Evolutionary conservation across 73 alveolate genomes (phyloP), one percentile per base, ranked within the genome.

Genomic region (Blepharisma stoltei): DNA sequence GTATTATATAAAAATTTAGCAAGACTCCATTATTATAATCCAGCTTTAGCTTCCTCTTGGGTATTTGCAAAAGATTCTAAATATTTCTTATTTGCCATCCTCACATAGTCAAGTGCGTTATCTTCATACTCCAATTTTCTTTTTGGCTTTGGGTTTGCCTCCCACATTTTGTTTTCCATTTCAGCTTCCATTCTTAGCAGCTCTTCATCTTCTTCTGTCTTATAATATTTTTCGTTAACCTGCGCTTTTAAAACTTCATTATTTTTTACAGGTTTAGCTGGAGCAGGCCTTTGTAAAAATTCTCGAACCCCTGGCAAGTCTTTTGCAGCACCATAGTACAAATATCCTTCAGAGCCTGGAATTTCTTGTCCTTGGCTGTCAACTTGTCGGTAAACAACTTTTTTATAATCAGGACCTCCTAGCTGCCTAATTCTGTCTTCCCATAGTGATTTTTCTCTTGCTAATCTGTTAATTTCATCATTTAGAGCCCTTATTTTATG

Each of bases 291-390:
- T 45, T 69, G 80, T 78, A 95, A 90, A 48, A 95, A 88, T 81
- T 95, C 98, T 54, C 96, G 87, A 23, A 95, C 99, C 46, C 96
- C 94, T 0, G 99, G 98, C 49, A 96, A 85, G 81, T 94, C 90
- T 81, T 95, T 96, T 5, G 99, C 99, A 6, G 99, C 99, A 7
- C 99, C 99, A 78, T 88, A 96, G 81, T 96, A 96, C 65, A 85
- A 85, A 90, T 95, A 96, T 44, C 97, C 99, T 38, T 88, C 98
- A n/a, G 88, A 82, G 54, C 98, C 97, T 45, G 98, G 96, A n/a
- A 95, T 80, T 66, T 87, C 98, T 41, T 81, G 81, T 2, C 98
- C 99, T 54, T 95, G 95, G 37, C 84, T 83, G 68, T 95, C 98
- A 45, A 89, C 78, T 11, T 86, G 78, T 71, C 88, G 86, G 60